These are phyloP conservation scores for Neurospora sp. DNA, from an alignment of 495 filamentous ascomycete genomes.

Conservation along the genomic window DNA sequence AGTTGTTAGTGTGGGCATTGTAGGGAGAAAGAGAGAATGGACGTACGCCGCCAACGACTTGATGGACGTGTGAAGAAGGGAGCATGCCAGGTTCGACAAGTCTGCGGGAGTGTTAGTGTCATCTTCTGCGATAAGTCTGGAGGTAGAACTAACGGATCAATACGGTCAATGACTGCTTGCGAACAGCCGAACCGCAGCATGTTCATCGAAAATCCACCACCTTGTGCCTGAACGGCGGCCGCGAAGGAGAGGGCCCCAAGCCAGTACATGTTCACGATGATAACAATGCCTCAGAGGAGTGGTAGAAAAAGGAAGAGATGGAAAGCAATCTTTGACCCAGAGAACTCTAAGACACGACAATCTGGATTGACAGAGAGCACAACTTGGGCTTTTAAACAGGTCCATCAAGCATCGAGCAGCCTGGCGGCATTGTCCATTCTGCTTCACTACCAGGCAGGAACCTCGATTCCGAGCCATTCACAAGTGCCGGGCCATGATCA, in stretches of 20 bases:
- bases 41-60: constrained; percentile 34
- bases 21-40: neutral
- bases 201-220: constrained; percentile 15
- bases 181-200: constrained; percentile 38
- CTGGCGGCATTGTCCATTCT: neutral
- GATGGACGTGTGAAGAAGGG: constrained; percentile 34
- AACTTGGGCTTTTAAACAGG: neutral
- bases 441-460: neutral
- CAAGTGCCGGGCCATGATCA: constrained; percentile 4
- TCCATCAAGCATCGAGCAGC: neutral
- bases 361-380: neutral
- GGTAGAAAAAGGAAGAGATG: fast-evolving
- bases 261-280: constrained; percentile 22
- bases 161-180: constrained; percentile 30
- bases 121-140: too few species aligned
- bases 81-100: constrained; percentile 31
- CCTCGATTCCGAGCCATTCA: neutral
- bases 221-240: constrained; percentile 23
- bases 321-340: neutral
- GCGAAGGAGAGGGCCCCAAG: constrained; percentile 22
- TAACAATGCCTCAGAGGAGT: neutral
- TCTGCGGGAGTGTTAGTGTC: neutral
- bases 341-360: neutral
- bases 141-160: constrained; percentile 21
- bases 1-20: neutral